Evolutionary conservation across 2,329 filamentous ascomycete genomes (phyloP).

Genomic region (Bertia moriformis): DNA sequence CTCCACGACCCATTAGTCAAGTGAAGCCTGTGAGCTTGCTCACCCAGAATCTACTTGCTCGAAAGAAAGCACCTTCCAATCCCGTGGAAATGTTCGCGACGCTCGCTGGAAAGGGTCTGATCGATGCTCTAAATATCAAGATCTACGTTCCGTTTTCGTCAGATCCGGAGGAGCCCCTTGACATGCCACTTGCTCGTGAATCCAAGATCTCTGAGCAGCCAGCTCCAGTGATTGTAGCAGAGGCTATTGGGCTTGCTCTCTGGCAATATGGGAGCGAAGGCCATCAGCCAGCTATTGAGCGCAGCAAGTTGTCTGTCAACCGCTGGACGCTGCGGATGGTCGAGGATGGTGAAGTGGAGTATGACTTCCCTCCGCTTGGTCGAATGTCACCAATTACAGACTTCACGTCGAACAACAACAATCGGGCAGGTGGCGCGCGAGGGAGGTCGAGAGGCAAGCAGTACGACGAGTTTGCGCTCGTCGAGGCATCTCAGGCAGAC

Average conservation of each 20-base stretch:
- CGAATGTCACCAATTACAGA: constrained; percentile 42
- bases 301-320: constrained; percentile 40
- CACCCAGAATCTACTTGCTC: constrained; percentile 41
- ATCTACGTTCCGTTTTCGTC: constrained; percentile 46
- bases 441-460: constrained; percentile 45
- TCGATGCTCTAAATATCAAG: constrained; percentile 45
- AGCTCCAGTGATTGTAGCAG: constrained; percentile 37
- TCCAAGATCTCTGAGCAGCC: constrained; percentile 33
- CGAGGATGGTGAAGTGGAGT: constrained; percentile 52
- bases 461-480: constrained; percentile 53
- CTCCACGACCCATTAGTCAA: constrained; percentile 45
- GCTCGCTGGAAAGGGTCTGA: constrained; percentile 26
- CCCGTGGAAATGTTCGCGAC: not conserved
- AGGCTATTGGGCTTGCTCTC: constrained; percentile 48
- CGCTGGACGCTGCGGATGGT: constrained; percentile 54
- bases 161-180: constrained; percentile 36
- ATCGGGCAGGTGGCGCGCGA: constrained; percentile 34
- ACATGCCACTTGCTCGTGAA: constrained; percentile 38
- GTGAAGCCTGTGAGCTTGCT: constrained; percentile 39
- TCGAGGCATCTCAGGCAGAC: constrained; percentile 39
- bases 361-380: constrained; percentile 46
- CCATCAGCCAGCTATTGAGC: constrained; percentile 32
- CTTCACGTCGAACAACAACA: constrained; percentile 56
- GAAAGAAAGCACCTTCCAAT: constrained; percentile 13
- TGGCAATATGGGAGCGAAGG: constrained; percentile 46